Evolutionary conservation across 306 rosid genomes (phyloP).

Genomic region (Amphicarpaea edgeworthii): DNA sequence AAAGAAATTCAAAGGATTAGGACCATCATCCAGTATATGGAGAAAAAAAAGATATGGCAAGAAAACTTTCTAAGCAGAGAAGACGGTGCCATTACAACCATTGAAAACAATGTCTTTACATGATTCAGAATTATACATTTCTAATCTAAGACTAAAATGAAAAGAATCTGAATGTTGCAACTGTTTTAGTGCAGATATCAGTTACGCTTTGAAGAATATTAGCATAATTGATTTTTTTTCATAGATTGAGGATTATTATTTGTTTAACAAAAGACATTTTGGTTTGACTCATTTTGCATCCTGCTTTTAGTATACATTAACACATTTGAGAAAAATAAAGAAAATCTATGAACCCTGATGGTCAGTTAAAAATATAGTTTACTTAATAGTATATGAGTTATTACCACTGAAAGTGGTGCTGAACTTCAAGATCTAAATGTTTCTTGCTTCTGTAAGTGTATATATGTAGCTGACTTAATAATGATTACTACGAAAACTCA

Average conservation of each 20-base stretch:
- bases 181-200: neutral
- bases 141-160: constrained; percentile 8
- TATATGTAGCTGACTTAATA: constrained; percentile 7
- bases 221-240: constrained; percentile 5
- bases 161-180: constrained; percentile 8
- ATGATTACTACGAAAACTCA: constrained; percentile 19
- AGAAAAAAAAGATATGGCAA: constrained; percentile 4
- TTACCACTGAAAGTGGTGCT: constrained; percentile 10
- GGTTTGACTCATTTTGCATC: neutral
- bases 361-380: constrained; percentile 19
- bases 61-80: constrained; percentile 8
- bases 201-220: constrained; percentile 6
- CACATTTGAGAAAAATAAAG: neutral
- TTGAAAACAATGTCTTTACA: constrained; percentile 1
- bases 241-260: neutral
- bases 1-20: constrained; percentile 33
- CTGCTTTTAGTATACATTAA: neutral
- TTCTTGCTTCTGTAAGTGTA: constrained; percentile 19
- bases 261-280: neutral
- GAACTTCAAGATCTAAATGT: constrained; percentile 20
- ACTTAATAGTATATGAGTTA: neutral
- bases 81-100: neutral
- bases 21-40: constrained; percentile 3
- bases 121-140: constrained; percentile 7
- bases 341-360: constrained; percentile 1